These are phyloP conservation scores for Athelia sp. DNA, from an alignment of 1,284 basidiomycete species.

Conservation along the genomic window DNA sequence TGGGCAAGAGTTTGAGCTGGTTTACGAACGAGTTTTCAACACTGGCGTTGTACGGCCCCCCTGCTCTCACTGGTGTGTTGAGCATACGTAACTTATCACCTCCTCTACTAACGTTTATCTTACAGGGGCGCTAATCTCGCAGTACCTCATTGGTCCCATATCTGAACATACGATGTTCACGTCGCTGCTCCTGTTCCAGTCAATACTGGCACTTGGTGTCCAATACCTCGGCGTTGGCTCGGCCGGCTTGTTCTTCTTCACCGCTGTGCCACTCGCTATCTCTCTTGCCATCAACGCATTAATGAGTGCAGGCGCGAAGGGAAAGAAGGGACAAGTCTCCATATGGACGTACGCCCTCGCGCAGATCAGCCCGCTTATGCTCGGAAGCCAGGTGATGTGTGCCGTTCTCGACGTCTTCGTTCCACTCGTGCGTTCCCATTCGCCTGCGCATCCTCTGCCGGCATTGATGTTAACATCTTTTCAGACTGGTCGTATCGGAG, in stretches of 20 bases:
- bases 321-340: slow-evolving; percentile 33
- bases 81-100: no score
- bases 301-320: slow-evolving; percentile 12
- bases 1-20: slow-evolving; percentile 77
- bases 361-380: slow-evolving; percentile 54
- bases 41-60: slow-evolving; percentile 75
- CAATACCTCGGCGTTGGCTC: slow-evolving; percentile 69
- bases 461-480: background rate
- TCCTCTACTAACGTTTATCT: slow-evolving; percentile 1
- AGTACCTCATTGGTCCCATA: slow-evolving; percentile 45
- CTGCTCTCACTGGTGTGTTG: slow-evolving; percentile 60
- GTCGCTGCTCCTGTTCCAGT: slow-evolving; percentile 58
- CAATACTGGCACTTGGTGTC: slow-evolving; percentile 42
- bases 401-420: slow-evolving; percentile 87
- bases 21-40: slow-evolving; percentile 73
- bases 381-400: slow-evolving; percentile 68
- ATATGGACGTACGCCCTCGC: slow-evolving; percentile 67
- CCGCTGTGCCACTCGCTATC: slow-evolving; percentile 46
- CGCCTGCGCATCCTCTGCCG: background rate
- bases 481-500: slow-evolving; percentile 73
- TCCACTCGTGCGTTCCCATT: slow-evolving; percentile 61
- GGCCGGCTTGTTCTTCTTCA: slow-evolving; percentile 61
- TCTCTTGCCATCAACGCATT: slow-evolving; percentile 50
- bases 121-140: slow-evolving; percentile 51
- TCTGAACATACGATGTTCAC: slow-evolving; percentile 61